Evolutionary conservation across 2,329 filamentous ascomycete genomes (phyloP), one percentile per base, ranked within the genome.

Genomic region (Neurospora sp.): DNA sequence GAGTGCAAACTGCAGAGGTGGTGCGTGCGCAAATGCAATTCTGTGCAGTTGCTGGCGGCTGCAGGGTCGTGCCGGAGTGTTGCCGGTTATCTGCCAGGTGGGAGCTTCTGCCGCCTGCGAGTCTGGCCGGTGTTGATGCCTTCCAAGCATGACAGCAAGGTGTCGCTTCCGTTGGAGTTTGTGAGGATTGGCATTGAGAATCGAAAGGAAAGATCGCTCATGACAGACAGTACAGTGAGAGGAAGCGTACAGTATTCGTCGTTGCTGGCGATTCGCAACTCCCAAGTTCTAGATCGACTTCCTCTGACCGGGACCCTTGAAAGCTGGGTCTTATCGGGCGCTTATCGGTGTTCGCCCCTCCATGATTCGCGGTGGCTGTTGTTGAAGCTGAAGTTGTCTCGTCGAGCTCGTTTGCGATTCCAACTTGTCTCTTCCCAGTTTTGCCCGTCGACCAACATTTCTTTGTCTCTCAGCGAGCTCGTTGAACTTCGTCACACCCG

Each of bases 1-100:
- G 38, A 17, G n/a, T 69, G 70, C 70, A 70, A 70, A 58, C 38
- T 43, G 39, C 39, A 7, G 23, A 17, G 13, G 13, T 58, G 52
- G 52, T 33, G 0, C 13, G 52, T 58, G 52, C 52, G 52, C 52
- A 0, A 1, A 0, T 58, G 52, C 19, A 58, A 58, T 15, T 28
- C 0, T 1, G 46, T 15, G 13, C 46, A 58, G 52, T 17, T 33
- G 13, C 7, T 15, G 13, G 52, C 52, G 23, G 52, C 52, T 17
- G 23, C 7, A 23, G 19, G 43, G 42, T 46, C 17, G 17, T 42
- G 40, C 6, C 40, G 40, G 13, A 40, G 13, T 3, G 39, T 40
- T 40, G 40, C 17, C 40, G 40, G 40, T 15, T 15, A 39, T 15
- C 13, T 39, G 38, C 38, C 38, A 38, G 38, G 10, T 38, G 38